A percentile compares a stretch with the other conserved stretches of the same genome.
These are phyloP conservation scores for Pezicula carpinea DNA, from an alignment of 2,329 filamentous ascomycete species.

Conservation along the genomic window DNA sequence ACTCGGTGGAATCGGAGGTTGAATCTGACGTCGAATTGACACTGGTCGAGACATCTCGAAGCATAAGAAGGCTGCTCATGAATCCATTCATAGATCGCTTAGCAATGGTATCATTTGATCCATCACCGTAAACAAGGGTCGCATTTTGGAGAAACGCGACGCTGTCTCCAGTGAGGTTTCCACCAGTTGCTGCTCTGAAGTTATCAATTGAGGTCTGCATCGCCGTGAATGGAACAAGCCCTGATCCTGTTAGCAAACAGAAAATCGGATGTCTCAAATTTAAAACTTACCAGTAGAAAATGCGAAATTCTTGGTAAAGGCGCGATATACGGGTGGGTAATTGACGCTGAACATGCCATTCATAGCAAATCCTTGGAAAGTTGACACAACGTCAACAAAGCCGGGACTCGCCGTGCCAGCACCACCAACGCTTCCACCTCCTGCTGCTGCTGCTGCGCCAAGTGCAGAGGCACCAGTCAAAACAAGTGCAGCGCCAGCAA, in stretches of 20 bases:
- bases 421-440: conserved; percentile 44
- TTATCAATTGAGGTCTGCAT: conserved; percentile 80
- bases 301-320: conserved; percentile 87
- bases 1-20: conserved; percentile 16
- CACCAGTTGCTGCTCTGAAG: conserved; percentile 77
- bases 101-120: conserved; percentile 43
- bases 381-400: conserved; percentile 79
- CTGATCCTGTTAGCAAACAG: not conserved
- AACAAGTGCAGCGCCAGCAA: conserved; percentile 78
- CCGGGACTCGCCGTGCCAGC: conserved; percentile 69
- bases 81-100: conserved; percentile 50
- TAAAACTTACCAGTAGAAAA: conserved; percentile 68
- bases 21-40: conserved; percentile 33
- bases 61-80: conserved; percentile 42
- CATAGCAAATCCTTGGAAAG: conserved; percentile 91
- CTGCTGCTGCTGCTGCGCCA: conserved; percentile 54
- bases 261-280: not conserved
- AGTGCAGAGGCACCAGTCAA: conserved; percentile 68
- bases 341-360: conserved; percentile 94
- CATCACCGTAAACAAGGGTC: conserved; percentile 67
- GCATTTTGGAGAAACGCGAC: conserved; percentile 70
- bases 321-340: conserved; percentile 82
- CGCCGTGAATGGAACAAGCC: conserved; percentile 69
- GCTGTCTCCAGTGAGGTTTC: conserved; percentile 78
- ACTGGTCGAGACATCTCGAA: conserved; percentile 48